Base-by-base conservation (phyloP, 352 stramenopile species). In the Globisporangium paddicum region DNA sequence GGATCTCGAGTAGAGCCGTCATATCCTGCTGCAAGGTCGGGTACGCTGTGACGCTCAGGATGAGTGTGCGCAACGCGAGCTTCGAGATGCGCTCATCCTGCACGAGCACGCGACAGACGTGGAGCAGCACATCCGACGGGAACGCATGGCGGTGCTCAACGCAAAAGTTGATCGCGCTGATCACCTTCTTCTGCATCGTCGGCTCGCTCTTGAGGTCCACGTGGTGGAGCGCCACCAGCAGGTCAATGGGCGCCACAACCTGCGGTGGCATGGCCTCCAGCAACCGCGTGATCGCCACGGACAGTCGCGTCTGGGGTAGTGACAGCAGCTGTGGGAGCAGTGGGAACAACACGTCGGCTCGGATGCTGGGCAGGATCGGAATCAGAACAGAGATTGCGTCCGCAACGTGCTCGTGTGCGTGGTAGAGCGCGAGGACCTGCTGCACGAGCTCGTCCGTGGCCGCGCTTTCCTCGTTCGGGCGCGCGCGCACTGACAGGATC, bases 131-230 rank as follows among this genome's bases (percentile, higher is more conserved):
- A 35, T 93, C 83, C 10, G 80, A 75, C 13, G 83, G 81, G 59
- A 93, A 93, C 45, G 79, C 83, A 47, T 89, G 81, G 25, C 80
- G 79, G 68, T 93, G 75, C 61, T 90, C 79, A 42, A 91, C 69
- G 49, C 83, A 93, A 49, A 89, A 80, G 54, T 89, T 89, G 49
- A 93, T 91, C 9, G 81, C 83, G 25, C 62, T 64, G 58, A 91
- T 89, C 30, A 86, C 78, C 42, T 83, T 82, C 65, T 93, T 91
- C 65, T 93, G 83, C 71, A 89, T 81, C 18, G 48, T 71, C 37
- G 71, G 58, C 44, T 93, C 83, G 42, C 60, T 74, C 62, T 77
- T 82, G n/a, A 90, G 60, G 59, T 89, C 79, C 16, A 91, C 73
- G 64, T 89, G 77, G 68, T 93, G 83, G 56, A 93, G 73, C 30